Base-by-base conservation (phyloP, 2,329 filamentous ascomycete genomes). In the Fusarium sp. region DNA sequence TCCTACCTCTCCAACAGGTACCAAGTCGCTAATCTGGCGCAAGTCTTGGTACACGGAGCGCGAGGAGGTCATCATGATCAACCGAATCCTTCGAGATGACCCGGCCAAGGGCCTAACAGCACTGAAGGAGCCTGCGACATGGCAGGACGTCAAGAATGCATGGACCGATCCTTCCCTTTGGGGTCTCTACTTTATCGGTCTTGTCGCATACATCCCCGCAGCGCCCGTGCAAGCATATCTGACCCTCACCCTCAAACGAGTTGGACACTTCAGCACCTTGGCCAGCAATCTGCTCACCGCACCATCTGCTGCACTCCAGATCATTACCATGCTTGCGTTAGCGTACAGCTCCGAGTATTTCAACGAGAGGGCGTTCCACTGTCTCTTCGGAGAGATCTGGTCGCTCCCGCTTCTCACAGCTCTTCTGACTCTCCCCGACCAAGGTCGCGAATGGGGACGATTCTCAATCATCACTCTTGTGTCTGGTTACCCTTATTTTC, bases 61-160 rank as follows among this genome's bases (percentile, higher is more conserved):
- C 3, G 88, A 92, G 73, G 90, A 92, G 71, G 85, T 87, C 57
- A 91, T 92, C 71, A 88, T 92, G 84, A 84, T 90, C 19, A 92
- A 91, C 72, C 80, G 83, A 8, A 81, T 86, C 13, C 77, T 86
- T 14, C 81, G 84, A 33, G 84, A 86, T 47, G 84, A 86, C 67
- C 84, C 84, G 0, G 83, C 83, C 35, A 87, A 86, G 75, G 84
- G 81, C 15, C 77, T 84, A 14, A 85, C 83, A 0, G 76, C 78
- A 15, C 72, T 85, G 53, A 78, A 81, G 57, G 80, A 85, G 61
- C 78, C 80, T 9, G 77, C 77, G 4, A 83, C 79, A 0, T 75
- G 78, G 59, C 71, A 75, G 39, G 82, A 85, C 55, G 75, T 86
- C 70, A 79, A 80, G 61, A 72, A 75, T 7, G 79, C 83, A 11